Base-by-base conservation (phyloP, 768 basidiomycete species). In the Kwoniella mangroviensis region DNA sequence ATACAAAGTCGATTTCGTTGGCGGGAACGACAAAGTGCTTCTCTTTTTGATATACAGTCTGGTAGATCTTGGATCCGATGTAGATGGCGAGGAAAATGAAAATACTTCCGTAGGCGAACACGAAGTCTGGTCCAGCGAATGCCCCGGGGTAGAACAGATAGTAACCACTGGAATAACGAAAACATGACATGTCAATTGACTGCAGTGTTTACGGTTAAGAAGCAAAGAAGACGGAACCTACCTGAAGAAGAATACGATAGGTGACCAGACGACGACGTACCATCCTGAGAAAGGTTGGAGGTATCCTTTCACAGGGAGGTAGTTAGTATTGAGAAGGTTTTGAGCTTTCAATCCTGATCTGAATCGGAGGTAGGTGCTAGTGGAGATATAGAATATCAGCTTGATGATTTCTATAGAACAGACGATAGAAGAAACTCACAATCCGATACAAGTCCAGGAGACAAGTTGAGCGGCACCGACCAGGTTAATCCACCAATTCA, bases 401-500 rank as follows among this genome's bases (percentile, higher is more conserved):
- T 21, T 43, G 42, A 26, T 11, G 26, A 40, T 24, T 40, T n/a
- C 22, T 41, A 28, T 12, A 28, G 12, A 42, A 51, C 15, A 12
- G 49, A 49, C 15, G 3, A 13, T 41, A 11, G 7, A 43, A n/a
- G 42, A 13, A 3, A 58, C 67, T 62, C 42, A 66, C 67, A 73
- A 62, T 21, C 68, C 73, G 42, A 76, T 74, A 71, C 75, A 74
- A 22, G 73, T 74, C 51, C 69, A 70, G 17, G 63, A 65, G 34
- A 76, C 66, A 15, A 77, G 67, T 59, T 76, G 75, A 19, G 75
- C 71, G 9, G 73, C 70, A 13, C 73, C 75, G 63, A 77, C 75
- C 15, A 79, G 49, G 42, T 70, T 63, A 53, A 79, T 70, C 77
- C 77, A 79, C 77, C 77, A 79, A 22, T 63, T 63, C 21, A 79